Conservation (phyloP, 2,329 filamentous ascomycete species). For the Pyricularia grisea region DNA sequence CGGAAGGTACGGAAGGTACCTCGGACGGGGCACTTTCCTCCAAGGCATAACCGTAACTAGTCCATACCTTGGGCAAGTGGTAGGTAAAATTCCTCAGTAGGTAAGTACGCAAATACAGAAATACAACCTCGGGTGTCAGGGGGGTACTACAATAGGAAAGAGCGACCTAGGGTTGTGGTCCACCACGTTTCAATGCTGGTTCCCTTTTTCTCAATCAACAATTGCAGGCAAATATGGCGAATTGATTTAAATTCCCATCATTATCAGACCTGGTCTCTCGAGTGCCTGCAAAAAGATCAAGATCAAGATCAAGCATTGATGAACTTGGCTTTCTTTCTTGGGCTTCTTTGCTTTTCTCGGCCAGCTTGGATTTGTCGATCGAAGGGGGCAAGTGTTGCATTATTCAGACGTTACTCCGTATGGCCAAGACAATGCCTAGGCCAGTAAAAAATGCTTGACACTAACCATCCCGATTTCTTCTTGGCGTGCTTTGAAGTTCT, state of each 20-base stretch:
- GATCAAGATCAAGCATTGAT: background rate
- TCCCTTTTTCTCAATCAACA: background rate
- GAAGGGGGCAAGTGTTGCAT: background rate
- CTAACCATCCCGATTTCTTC: background rate
- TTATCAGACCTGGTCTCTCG: background rate
- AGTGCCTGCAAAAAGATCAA: background rate
- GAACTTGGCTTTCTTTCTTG: background rate
- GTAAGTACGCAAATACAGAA: background rate
- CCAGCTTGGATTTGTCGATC: background rate
- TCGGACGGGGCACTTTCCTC: background rate
- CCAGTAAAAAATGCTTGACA: background rate
- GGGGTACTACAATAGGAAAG: background rate
- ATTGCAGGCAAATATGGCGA: background rate
- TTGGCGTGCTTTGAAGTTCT: background rate
- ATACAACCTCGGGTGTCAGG: background rate
- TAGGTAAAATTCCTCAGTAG: no score
- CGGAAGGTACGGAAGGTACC: background rate
- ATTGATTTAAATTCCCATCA: background rate
- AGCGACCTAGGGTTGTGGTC: background rate
- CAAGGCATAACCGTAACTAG: no score
- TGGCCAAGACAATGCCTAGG: background rate
- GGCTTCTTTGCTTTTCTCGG: background rate
- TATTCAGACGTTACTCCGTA: background rate
- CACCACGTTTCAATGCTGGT: background rate
- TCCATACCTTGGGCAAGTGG: no score